Evolutionary conservation across 805 yeast species (phyloP), one percentile per base, ranked within the genome.

Genomic region (Blastobotrys americana): DNA sequence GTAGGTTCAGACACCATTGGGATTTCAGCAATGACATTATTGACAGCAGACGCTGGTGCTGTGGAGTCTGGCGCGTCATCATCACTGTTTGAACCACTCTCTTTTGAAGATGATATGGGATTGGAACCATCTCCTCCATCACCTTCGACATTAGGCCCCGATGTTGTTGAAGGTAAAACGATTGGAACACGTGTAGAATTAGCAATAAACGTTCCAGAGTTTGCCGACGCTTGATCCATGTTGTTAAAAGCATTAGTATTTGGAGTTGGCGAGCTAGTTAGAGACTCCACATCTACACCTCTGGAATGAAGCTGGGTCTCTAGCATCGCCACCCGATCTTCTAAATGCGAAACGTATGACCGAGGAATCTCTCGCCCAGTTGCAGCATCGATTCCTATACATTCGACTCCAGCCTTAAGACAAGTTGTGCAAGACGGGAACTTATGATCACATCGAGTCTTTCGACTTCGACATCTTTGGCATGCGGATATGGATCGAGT

Each of bases 281-380:
- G 31, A 8, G 31, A 25, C 31, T 45, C 45, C 20, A 16, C 15
- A 23, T 31, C 39, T 13, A 46, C 56, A 0, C 77, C 82, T 46
- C 66, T 55, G 10, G 62, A 64, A 46, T 63, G 60, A 22, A 85
- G 58, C 46, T 70, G 65, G 4, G 56, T 54, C 58, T 84, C 85
- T 48, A 87, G 65, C n/a, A 65, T 64, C 5, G 70, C 68, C 2
- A 86, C 68, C 31, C 79, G 66, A 45, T 77, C 80, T 58, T 87
- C 96, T 46, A 87, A 65, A 53, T 80, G 82, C 17, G 77, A 72
- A 3, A 86, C 76, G 2, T 87, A 82, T 43, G 66, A 60, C 33
- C 97, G 67, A 0, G 96, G 94, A 1, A 87, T 77, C 52, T 83
- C 87, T 44, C 95, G 69, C 0, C 95, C 95, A 0, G 96, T 85